These are phyloP conservation scores for Lentinula sp. DNA, from an alignment of 768 basidiomycete species.

Conservation along the genomic window DNA sequence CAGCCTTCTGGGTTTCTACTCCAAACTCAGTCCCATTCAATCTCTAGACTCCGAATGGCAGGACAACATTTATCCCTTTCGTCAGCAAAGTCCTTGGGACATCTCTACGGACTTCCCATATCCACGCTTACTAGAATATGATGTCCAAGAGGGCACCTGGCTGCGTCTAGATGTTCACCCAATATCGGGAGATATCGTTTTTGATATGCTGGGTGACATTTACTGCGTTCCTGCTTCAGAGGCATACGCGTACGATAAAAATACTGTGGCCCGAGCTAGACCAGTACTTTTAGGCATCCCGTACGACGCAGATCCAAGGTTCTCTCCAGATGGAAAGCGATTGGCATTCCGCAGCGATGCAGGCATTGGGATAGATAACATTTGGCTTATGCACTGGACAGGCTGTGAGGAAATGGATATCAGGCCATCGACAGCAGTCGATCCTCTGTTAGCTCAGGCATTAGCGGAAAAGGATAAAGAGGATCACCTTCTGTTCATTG, in stretches of 20 bases:
- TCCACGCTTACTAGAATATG: slow-evolving; percentile 59
- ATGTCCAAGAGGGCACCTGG: slow-evolving; percentile 74
- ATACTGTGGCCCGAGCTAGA: slow-evolving; percentile 35
- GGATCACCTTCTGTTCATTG: slow-evolving; percentile 28
- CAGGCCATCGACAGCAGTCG: slow-evolving; percentile 23
- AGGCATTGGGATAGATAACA: slow-evolving; percentile 66
- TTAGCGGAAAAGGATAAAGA: not conserved
- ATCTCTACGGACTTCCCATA: slow-evolving; percentile 73
- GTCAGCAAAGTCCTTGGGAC: slow-evolving; percentile 58
- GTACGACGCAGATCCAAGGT: slow-evolving; percentile 66
- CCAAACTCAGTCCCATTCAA: not conserved
- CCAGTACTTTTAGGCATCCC: slow-evolving; percentile 63
- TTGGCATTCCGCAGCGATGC: slow-evolving; percentile 70
- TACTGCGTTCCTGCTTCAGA: slow-evolving; percentile 56
- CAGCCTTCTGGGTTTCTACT: not conserved
- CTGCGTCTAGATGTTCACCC: slow-evolving; percentile 69
- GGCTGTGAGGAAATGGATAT: slow-evolving; percentile 55
- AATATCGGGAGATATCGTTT: slow-evolving; percentile 63
- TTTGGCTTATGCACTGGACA: slow-evolving; percentile 63
- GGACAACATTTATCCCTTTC: slow-evolving; percentile 53
- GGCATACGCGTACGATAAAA: slow-evolving; percentile 14
- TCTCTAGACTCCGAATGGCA: slow-evolving; percentile 2
- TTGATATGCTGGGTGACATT: slow-evolving; percentile 70
- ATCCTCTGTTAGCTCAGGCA: not conserved
- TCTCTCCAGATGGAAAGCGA: slow-evolving; percentile 59